A percentile compares a stretch with the other conserved stretches of the same genome.
Evolutionary conservation across 805 yeast genomes (phyloP).

Genomic region (Wickerhamomyces hampshirensis): DNA sequence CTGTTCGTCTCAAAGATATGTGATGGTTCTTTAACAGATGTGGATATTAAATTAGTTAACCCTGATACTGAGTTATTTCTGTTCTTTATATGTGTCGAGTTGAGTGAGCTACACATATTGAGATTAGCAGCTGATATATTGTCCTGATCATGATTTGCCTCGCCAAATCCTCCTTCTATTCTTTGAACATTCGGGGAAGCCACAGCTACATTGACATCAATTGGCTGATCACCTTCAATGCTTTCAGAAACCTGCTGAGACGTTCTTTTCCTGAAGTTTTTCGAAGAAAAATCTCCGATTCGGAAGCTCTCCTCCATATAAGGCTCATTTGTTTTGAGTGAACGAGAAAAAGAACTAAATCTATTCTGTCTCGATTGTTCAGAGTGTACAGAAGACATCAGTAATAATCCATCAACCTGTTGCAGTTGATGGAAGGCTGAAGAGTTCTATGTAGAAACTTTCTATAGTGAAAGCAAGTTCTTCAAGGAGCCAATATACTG

Average conservation of each 20-base stretch:
- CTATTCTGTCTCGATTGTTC: conserved; percentile 14
- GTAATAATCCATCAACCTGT: too few species aligned
- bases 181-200: conserved; percentile 14
- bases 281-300: conserved; percentile 27
- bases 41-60: background rate
- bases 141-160: too few species aligned
- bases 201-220: conserved; percentile 6
- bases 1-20: background rate
- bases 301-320: conserved; percentile 19
- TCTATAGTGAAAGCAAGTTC: too few species aligned
- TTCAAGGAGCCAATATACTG: too few species aligned
- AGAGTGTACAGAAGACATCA: conserved; percentile 1
- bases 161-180: conserved; percentile 25
- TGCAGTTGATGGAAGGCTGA: too few species aligned
- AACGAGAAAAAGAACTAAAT: conserved; percentile 11
- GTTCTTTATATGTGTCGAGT: background rate
- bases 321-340: conserved; percentile 2
- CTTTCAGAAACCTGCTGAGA: conserved; percentile 9
- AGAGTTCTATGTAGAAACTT: too few species aligned
- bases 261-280: conserved; percentile 19
- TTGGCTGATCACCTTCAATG: conserved; percentile 3
- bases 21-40: background rate
- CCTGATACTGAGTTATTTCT: background rate
- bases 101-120: too few species aligned
- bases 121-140: too few species aligned